Evolutionary conservation across 495 filamentous ascomycete genomes (phyloP), one percentile per base, ranked within the genome.

Genomic region (Penicillium angulare): DNA sequence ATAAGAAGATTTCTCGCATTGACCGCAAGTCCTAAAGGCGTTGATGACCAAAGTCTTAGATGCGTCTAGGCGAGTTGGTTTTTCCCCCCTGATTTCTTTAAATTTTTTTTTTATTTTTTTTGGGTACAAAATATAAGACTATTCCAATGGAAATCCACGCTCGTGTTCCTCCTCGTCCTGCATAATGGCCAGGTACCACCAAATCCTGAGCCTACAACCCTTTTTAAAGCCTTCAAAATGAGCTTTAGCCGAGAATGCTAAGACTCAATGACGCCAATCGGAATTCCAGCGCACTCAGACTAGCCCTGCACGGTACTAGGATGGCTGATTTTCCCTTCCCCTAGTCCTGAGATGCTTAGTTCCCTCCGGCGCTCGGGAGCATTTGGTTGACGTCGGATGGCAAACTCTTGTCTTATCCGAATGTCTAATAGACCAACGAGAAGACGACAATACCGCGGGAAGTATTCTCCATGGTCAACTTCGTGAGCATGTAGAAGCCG

Each of bases 191-290:
- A 41, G 38, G 22, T 24, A 31, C 38, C n/a, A n/a, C n/a, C 38
- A 17, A 35, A 35, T 35, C 33, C 33, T n/a, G 33, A 20, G 34
- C n/a, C n/a, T n/a, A n/a, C n/a, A n/a, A n/a, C n/a, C 38, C 35
- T 41, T 41, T 21, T 41, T 41, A 18, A 26, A 41, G 38, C 38
- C 38, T 41, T 41, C 24, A 24, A 41, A 18, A 18, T 18, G 21
- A 6, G 24, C 20, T 41, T n/a, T n/a, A n/a, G n/a, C 41, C 41
- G 23, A 44, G 23, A n/a, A n/a, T n/a, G n/a, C 7, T 38, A n/a
- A 38, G 34, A 38, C 34, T 12, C n/a, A n/a, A 38, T 38, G 17
- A 44, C 24, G 27, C 41, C 41, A 44, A 44, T 44, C 41, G 41
- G 41, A 24, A 32, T 6, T 32, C 20, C 39, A 44, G n/a, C 12